Evolutionary conservation across 2,329 filamentous ascomycete genomes (phyloP), one percentile per base, ranked within the genome.

Genomic region (Sporothrix curviconia): DNA sequence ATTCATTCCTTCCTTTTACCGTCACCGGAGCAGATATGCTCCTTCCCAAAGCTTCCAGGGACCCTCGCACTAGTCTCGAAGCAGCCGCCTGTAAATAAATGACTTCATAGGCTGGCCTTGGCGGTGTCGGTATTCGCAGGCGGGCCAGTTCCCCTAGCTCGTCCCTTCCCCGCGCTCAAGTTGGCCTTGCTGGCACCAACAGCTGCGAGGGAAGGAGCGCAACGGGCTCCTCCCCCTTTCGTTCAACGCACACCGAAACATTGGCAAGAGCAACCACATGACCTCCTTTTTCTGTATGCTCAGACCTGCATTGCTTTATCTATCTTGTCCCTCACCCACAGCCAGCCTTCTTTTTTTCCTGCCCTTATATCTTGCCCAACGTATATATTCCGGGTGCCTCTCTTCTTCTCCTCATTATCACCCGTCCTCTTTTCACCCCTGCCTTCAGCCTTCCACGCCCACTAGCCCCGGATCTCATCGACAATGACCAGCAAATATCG

Each of bases 401-500:
- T 51, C 49, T 3, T 51, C 11, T 34, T 51, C 22, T 39, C 15
- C 7, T 14, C 49, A 24, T n/a, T 28, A n/a, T n/a, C 28, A 32
- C 46, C 25, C 25, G 28, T 15, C 37, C 11, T 53, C 36, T 39
- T 24, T 15, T 55, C 32, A n/a, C 22, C 19, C 24, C 24, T 42
- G 17, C 15, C 37, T 42, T 14, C 56, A 19, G 11, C 8, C 9
- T 47, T 25, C 14, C 44, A 2, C 24, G 7, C 7, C 46, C 39
- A 28, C 34, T 34, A 14, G 3, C 25, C 11, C 24, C n/a, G 6
- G 5, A 37, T 37, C 11, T 17, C 17, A 28, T 37, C 37, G 17
- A 58, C 28, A 22, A 86, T 85, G 82, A 85, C 82, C 39, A 81
- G 81, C 32, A 76, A 82, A 61, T 86, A 86, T 67, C 79, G 83